phyloP scores from a whole-genome alignment of 2,329 filamentous ascomycete genomes.

The Talaromyces verruculosus region DNA sequence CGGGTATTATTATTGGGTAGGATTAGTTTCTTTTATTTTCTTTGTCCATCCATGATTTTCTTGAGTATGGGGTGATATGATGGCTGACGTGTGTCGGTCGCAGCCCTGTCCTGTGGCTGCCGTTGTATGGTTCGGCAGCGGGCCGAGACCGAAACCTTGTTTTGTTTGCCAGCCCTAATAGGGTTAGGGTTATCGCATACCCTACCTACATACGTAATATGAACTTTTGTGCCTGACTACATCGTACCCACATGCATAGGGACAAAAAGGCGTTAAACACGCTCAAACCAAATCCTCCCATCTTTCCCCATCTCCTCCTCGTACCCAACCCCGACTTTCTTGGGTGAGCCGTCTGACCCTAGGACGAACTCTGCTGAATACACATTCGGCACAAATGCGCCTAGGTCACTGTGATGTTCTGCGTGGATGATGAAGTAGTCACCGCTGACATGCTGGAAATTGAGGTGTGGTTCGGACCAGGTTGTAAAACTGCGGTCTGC shows the following conservation, averaged over 20 bases:
- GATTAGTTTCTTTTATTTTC: background rate
- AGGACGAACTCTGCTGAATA: constrained; percentile 17
- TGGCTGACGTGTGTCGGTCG: background rate
- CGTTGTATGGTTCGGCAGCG: constrained; percentile 13
- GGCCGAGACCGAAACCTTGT: constrained; percentile 15
- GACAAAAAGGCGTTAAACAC: background rate
- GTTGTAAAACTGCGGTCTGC: constrained; percentile 18
- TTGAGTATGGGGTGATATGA: background rate
- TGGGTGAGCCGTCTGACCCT: background rate
- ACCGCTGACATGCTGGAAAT: constrained; percentile 17
- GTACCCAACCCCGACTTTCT: constrained; percentile 4
- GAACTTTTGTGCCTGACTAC: no score
- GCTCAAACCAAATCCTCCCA: constrained; percentile 17
- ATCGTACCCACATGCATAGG: background rate
- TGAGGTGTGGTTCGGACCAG: constrained; percentile 12
- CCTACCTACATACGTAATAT: no score
- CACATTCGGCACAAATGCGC: background rate
- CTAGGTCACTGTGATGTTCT: background rate
- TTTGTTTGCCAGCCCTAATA: background rate
- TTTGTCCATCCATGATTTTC: background rate
- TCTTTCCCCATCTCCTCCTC: constrained; percentile 15
- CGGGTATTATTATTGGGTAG: background rate
- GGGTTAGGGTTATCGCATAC: background rate
- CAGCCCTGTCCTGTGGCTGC: background rate
- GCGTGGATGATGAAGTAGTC: constrained; percentile 16